Conservation (phyloP, 768 basidiomycete species). For the Lactarius deliciosus region DNA sequence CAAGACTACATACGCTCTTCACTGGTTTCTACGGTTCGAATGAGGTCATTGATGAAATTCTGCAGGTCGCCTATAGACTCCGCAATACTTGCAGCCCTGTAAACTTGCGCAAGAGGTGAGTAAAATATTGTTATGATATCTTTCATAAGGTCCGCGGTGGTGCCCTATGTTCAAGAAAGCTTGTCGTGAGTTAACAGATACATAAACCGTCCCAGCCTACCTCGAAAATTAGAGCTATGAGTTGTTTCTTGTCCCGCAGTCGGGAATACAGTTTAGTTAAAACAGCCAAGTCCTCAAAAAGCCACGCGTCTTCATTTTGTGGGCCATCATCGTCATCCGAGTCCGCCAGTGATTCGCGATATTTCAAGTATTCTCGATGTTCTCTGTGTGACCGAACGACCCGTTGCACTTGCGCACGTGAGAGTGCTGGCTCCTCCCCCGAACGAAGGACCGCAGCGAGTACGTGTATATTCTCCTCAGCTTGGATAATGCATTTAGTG, state of each 20-base stretch:
- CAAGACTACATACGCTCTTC: conserved; percentile 71
- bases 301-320: conserved; percentile 92
- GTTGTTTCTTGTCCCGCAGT: conserved; percentile 83
- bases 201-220: conserved; percentile 41
- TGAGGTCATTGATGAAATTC: conserved; percentile 92
- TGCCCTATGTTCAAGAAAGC: conserved; percentile 56
- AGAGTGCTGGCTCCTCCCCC: conserved; percentile 69
- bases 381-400: conserved; percentile 77
- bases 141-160: conserved; percentile 91
- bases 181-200: conserved; percentile 1
- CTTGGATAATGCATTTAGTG: conserved; percentile 39
- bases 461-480: conserved; percentile 67
- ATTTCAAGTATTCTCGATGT: conserved; percentile 68
- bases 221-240: conserved; percentile 95
- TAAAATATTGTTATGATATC: conserved; percentile 99
- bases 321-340: conserved; percentile 96
- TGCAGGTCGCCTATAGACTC: conserved; percentile 92
- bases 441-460: conserved; percentile 79
- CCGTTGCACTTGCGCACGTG: conserved; percentile 75
- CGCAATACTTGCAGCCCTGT: conserved; percentile 94
- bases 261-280: conserved; percentile 76
- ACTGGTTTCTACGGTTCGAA: conserved; percentile 87
- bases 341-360: conserved; percentile 61
- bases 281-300: conserved; percentile 87
- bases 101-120: conserved; percentile 92